phyloP scores from a whole-genome alignment of 2,329 filamentous ascomycete genomes.

The Nothomitra cinnamomea region DNA sequence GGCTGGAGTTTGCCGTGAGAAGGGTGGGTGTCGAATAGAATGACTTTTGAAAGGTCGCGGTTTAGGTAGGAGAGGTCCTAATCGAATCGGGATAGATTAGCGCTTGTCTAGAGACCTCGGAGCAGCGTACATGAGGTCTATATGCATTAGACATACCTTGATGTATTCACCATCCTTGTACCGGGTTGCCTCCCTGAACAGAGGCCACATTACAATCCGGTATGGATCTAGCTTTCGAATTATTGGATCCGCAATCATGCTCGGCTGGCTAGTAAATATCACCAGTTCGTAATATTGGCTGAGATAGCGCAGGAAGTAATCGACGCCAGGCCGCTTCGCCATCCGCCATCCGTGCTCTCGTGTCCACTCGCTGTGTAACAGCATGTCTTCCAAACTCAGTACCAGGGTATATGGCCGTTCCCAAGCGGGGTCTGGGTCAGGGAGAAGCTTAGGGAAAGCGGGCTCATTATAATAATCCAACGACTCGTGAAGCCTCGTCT shows the following conservation, averaged over 20 bases:
- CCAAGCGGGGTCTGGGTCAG: constrained; percentile 59
- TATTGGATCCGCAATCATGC: constrained; percentile 68
- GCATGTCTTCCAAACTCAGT: constrained; percentile 78
- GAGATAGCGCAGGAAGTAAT: constrained; percentile 94
- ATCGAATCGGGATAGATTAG: constrained; percentile 6
- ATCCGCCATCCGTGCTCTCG: constrained; percentile 89
- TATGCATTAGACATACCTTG: constrained; percentile 44
- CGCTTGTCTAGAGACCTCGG: constrained; percentile 10
- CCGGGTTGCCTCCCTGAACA: constrained; percentile 92
- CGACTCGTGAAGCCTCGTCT: constrained; percentile 55
- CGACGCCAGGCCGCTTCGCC: constrained; percentile 84
- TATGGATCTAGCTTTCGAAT: constrained; percentile 90
- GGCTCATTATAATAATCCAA: constrained; percentile 92
- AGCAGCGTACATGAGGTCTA: not conserved
- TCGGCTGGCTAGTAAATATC: constrained; percentile 81
- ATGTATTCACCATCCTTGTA: constrained; percentile 93
- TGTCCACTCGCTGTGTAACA: constrained; percentile 89
- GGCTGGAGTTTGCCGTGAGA: constrained; percentile 75
- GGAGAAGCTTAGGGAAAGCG: constrained; percentile 82
- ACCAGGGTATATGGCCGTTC: constrained; percentile 85
- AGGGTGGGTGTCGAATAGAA: constrained; percentile 78
- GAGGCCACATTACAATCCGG: constrained; percentile 84
- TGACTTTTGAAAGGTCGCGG: constrained; percentile 84
- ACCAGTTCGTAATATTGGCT: constrained; percentile 97
- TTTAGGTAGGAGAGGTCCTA: constrained; percentile 96